Evolutionary conservation across 768 basidiomycete species (phyloP), one percentile per base, ranked within the genome.

Genomic region (Boletus huronensis): DNA sequence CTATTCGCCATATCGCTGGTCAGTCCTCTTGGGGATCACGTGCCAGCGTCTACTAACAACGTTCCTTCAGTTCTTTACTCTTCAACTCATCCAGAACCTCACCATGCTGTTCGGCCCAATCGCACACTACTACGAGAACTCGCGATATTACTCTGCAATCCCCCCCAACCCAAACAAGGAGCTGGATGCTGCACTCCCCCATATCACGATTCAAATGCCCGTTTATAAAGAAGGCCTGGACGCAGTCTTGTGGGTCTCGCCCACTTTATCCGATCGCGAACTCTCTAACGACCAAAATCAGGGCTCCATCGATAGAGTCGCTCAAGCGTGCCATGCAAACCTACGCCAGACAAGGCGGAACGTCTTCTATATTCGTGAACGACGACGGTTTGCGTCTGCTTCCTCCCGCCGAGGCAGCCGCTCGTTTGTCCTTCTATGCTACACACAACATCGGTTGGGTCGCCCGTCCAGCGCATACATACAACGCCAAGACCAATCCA

Each of bases 291-390:
- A 25, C 32, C 48, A 16, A 17, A 35, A 7, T 8, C 44, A 71
- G 75, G 62, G 67, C 79, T 0, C 79, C 77, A 23, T 80, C 79
- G 0, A 76, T 80, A 53, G 75, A 79, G 32, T 82, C 80, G 3
- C 63, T 84, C 50, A 84, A 84, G 62, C 76, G 74, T 67, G 81
- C 82, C 7, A 82, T 84, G 74, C 79, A 80, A 59, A 83, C 82
- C 13, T 83, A 84, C 59, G 84, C 84, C 29, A 76, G 82, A 5
- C 83, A 85, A 59, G 84, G 83, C n/a, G 84, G 84, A 2, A 77
- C 78, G 0, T 79, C 78, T 48, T 75, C 75, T 17, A 82, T 84
- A 58, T 74, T 85, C 56, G 71, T 85, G 46, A 84, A 82, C 55
- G 84, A 85, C 52, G 84, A 85, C 58, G 84, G 84, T 57, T 67